Base-by-base conservation (phyloP, 371 early-diverging fungal species). In the Syncephalastrum monosporum region DNA sequence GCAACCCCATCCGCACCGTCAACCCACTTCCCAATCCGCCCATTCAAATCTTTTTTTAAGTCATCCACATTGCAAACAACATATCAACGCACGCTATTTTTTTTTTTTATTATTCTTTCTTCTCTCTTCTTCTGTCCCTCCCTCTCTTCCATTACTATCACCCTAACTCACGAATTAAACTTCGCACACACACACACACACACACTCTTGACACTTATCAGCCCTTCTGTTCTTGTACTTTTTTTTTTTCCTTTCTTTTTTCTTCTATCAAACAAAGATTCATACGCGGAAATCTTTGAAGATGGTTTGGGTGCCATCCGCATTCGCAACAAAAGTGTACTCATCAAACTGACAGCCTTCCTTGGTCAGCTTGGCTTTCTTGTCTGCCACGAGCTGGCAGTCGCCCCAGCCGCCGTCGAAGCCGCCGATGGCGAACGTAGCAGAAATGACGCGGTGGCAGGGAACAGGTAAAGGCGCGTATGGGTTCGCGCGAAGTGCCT, bases 391-490 rank as follows among this genome's bases (percentile, higher is more conserved):
- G 42, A 75, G 77, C 44, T 78, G 75, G 38, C 79, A 80, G 49
- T 77, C 73, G 6, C 85, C 87, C 60, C 66, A 79, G 46, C 85
- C 84, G 23, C 93, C 92, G 41, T 67, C 63, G 66, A 90, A 92
- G 0, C 93, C 93, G 12, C 92, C 92, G 43, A 91, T 74, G 48
- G 79, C 81, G 42, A 72, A 65, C 62, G 88, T 79, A 0, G 84
- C 67, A 5, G 89, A 78, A 59, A 92, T 68, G 17, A 93, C 88
- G 3, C 93, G 82, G 63, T 93, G 92, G 63, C 93, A 93, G 0
- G 93, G 92, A 0, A 93, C 79, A 15, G 91, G 91, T 10, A 77
- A 59, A 16, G 92, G 91, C 15, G 83, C 79, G 60, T 89, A 91
- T 0, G 93, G 92, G 63, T 93, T 93, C 46, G 77, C 63, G 16